These are phyloP conservation scores for Rhizopus delemar DNA, from an alignment of 371 early-diverging fungal genomes.

Conservation along the genomic window DNA sequence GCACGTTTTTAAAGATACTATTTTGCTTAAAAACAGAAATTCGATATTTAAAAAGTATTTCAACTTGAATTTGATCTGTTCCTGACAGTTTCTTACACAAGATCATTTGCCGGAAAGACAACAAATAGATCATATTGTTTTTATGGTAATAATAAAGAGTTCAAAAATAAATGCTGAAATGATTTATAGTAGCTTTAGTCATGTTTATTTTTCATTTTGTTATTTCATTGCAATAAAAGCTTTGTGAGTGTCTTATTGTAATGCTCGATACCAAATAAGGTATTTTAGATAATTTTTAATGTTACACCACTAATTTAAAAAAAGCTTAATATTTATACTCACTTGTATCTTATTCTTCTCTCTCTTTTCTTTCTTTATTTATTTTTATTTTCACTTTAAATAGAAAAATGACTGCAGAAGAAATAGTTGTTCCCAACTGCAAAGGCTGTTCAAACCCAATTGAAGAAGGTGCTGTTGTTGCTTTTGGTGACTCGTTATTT, in stretches of 20 bases:
- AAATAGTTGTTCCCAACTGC: constrained; percentile 41
- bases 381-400: constrained; percentile 5
- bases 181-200: too few relatives aligned
- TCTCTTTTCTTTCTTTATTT: constrained; percentile 2
- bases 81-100: too few relatives aligned
- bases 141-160: too few relatives aligned
- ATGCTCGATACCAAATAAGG: constrained; percentile 1
- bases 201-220: too few relatives aligned
- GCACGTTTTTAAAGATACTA: too few relatives aligned
- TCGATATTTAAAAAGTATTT: too few relatives aligned
- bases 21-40: too few relatives aligned
- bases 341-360: not conserved
- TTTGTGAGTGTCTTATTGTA: not conserved
- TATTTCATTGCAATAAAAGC: not conserved
- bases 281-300: constrained; percentile 1
- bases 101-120: too few relatives aligned
- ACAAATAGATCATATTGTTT: too few relatives aligned
- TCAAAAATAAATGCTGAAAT: too few relatives aligned
- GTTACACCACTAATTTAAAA: constrained; percentile 2
- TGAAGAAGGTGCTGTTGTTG: constrained; percentile 78
- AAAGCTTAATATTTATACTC: not conserved
- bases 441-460: constrained; percentile 69
- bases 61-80: too few relatives aligned
- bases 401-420: constrained; percentile 13
- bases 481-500: constrained; percentile 81